Evolutionary conservation across 192 early-diverging fungal genomes (phyloP).

Genomic region (Tieghemiomyces parasiticus): DNA sequence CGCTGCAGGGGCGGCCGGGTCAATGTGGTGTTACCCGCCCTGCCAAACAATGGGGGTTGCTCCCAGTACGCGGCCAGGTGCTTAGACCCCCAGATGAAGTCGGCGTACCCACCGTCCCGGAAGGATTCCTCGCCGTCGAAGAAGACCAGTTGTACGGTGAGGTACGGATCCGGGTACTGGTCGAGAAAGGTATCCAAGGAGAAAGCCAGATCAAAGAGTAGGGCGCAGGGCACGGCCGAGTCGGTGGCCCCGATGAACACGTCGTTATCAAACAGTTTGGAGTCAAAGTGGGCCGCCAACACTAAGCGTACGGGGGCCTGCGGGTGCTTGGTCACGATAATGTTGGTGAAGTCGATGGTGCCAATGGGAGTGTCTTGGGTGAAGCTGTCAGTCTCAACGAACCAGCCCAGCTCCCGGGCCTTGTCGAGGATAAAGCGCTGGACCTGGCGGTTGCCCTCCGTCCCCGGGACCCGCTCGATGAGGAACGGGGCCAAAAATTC

Average conservation of each 20-base stretch:
- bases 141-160: slow-evolving; percentile 81
- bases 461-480: slow-evolving; percentile 65
- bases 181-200: slow-evolving; percentile 47
- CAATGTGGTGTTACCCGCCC: too few species aligned
- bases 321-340: slow-evolving; percentile 80
- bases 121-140: slow-evolving; percentile 97
- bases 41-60: slow-evolving; percentile 17
- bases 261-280: slow-evolving; percentile 63
- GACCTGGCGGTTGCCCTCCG: slow-evolving; percentile 48
- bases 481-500: slow-evolving; percentile 53
- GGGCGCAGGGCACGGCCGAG: slow-evolving; percentile 79
- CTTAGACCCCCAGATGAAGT: slow-evolving; percentile 17
- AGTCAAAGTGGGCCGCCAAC: slow-evolving; percentile 88
- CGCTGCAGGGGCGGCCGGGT: slow-evolving; percentile 39
- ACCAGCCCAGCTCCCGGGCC: slow-evolving; percentile 54
- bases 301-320: slow-evolving; percentile 53
- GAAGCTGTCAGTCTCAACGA: slow-evolving; percentile 70
- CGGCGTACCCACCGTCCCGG: slow-evolving; percentile 9
- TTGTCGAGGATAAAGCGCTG: slow-evolving; percentile 51
- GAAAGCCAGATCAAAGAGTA: slow-evolving; percentile 70
- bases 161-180: slow-evolving; percentile 21
- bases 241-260: slow-evolving; percentile 84
- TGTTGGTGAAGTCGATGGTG: slow-evolving; percentile 58
- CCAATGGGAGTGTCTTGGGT: slow-evolving; percentile 63
- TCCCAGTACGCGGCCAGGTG: slow-evolving; percentile 79